Evolutionary conservation across 768 basidiomycete species (phyloP), one percentile per base, ranked within the genome.

Genomic region (Infundibulicybe gibba): DNA sequence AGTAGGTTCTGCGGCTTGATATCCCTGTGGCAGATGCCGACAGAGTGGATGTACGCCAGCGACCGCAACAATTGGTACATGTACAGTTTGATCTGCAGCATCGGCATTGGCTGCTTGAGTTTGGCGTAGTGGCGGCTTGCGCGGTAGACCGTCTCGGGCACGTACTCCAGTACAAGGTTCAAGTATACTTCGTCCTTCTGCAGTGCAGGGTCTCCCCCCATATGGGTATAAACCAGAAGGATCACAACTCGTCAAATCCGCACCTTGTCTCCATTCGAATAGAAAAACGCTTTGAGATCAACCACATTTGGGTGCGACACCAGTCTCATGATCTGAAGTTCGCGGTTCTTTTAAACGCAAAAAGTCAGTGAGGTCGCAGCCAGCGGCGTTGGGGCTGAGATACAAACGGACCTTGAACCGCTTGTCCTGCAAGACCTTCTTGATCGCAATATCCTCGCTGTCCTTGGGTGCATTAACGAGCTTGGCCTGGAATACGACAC

Each of bases 171-270:
- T 30, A 99, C 94, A 64, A 99, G 87, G 67, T 99, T 99, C 61
- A 99, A 88, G 74, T 97, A 99, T 44, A 99, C 93, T 77, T 99
- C 97, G 69, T 99, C 97, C 79, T 98, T 98, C 94, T 97, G 69
- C 46, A 40, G 46, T 25, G 45, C 40, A 25, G 25, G 25, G 25
- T 25, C 25, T 25, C 25, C 25, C 25, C 25, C 25, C 25, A 25
- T 25, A 25, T 25, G 25, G 25, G 25, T 25, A 25, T 25, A 25
- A 25, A 25, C 25, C 8, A 25, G 25, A 25, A 25, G 25, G 25
- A 25, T 25, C 25, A 25, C 25, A 25, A 25, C 25, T 25, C 25
- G 25, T 25, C 25, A 25, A 25, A 25, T 25, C 25, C 76, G 55
- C 54, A 93, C 94, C 90, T 98, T 99, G 76, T 99, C 97, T 41